phyloP scores from a whole-genome alignment of 2,329 filamentous ascomycete species.

The Fusarium sp. region DNA sequence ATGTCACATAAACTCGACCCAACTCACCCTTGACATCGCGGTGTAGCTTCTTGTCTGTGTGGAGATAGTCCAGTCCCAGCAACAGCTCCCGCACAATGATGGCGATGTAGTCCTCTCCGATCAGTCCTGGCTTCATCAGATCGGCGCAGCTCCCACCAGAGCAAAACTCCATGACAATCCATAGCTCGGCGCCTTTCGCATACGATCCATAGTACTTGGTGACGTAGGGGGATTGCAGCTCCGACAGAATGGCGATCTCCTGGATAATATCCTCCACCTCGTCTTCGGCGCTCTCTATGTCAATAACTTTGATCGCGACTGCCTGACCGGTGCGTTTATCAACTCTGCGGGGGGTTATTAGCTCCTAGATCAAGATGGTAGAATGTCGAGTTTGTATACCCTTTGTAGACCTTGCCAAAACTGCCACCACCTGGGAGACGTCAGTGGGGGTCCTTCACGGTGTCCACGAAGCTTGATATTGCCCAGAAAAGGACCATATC shows the following conservation, averaged over 20 bases:
- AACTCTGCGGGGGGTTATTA: slow-evolving; percentile 64
- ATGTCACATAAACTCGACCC: neutral
- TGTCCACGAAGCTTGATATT: neutral
- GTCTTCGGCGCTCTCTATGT: slow-evolving; percentile 98
- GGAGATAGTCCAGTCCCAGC: slow-evolving; percentile 88
- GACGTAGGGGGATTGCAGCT: slow-evolving; percentile 93
- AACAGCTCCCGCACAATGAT: slow-evolving; percentile 93
- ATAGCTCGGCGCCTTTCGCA: slow-evolving; percentile 92
- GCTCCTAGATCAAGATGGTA: neutral
- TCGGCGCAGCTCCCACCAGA: slow-evolving; percentile 96
- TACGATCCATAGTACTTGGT: slow-evolving; percentile 98
- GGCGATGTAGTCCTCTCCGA: slow-evolving; percentile 94
- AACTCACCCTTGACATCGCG: slow-evolving; percentile 87
- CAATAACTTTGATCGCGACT: slow-evolving; percentile 98
- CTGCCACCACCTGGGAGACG: slow-evolving; percentile 79
- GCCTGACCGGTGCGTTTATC: slow-evolving; percentile 92
- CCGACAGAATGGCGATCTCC: slow-evolving; percentile 96
- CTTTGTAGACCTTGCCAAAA: slow-evolving; percentile 99
- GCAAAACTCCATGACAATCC: slow-evolving; percentile 99
- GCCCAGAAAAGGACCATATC: slow-evolving; percentile 5
- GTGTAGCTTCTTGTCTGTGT: slow-evolving; percentile 94
- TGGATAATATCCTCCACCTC: slow-evolving; percentile 99
- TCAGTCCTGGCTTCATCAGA: slow-evolving; percentile 89
- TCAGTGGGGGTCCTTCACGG: slow-evolving; percentile 34
- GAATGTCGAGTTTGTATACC: slow-evolving; percentile 59